Conservation (phyloP, 768 basidiomycete species). For the Cystofilobasidium ferigula region DNA sequence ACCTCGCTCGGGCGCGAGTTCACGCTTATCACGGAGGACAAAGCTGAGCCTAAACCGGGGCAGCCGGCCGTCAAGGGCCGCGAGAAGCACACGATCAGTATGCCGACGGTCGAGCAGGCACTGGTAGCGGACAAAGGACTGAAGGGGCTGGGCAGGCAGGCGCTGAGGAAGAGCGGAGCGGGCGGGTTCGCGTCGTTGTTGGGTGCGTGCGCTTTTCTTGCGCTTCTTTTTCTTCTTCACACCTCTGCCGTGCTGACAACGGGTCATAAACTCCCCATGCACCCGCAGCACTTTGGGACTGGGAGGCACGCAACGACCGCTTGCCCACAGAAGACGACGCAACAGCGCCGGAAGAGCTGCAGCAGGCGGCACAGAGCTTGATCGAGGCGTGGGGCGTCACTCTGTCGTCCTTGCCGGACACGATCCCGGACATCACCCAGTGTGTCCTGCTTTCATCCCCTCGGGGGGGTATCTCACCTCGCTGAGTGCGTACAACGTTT, state of each 20-base stretch:
- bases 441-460: not conserved
- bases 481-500: no score
- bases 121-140: not conserved
- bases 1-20: conserved; percentile 72
- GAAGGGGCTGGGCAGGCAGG: conserved; percentile 7
- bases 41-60: not conserved
- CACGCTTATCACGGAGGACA: conserved; percentile 53
- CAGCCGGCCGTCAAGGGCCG: not conserved
- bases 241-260: not conserved
- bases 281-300: conserved; percentile 22
- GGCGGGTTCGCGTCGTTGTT: conserved; percentile 40
- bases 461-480: no score
- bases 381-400: not conserved
- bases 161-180: not conserved
- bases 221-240: conserved; percentile 9
- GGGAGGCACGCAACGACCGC: conserved; percentile 1
- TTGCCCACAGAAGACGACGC: conserved; percentile 2
- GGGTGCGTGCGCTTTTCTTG: no score
- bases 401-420: not conserved
- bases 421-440: not conserved
- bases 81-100: not conserved
- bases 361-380: not conserved
- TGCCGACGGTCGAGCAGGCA: not conserved
- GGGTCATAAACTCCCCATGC: not conserved
- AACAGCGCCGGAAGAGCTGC: not conserved